Percentiles rank a stretch among this genome's conserved stretches.
Conservation (phyloP, 2,329 filamentous ascomycete genomes). For the Paecilomyces niveus region DNA sequence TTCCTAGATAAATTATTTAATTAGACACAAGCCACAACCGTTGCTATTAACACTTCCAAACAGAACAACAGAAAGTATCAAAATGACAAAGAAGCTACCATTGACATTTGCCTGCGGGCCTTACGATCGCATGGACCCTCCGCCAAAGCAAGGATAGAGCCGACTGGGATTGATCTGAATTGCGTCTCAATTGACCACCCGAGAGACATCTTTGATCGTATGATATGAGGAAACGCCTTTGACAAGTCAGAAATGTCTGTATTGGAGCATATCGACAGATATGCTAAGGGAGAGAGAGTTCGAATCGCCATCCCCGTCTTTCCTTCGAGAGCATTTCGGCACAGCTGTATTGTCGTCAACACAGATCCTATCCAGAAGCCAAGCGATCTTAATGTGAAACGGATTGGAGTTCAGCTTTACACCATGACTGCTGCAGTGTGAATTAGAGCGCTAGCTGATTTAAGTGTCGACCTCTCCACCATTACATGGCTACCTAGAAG, state of each 20-base stretch:
- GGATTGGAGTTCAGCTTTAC: constrained; percentile 9
- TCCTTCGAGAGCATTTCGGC: constrained; percentile 10
- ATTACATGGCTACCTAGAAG: too few relatives aligned
- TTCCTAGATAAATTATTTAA: too few relatives aligned
- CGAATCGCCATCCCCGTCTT: constrained; percentile 16
- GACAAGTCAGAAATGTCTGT: constrained; percentile 13
- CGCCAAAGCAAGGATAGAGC: constrained; percentile 15
- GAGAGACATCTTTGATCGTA: constrained; percentile 24
- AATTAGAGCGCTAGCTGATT: constrained; percentile 11
- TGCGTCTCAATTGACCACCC: constrained; percentile 22
- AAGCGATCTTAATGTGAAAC: constrained; percentile 10
- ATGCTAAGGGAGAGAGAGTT: constrained; percentile 4
- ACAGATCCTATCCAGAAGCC: constrained; percentile 6
- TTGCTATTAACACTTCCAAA: too few relatives aligned
- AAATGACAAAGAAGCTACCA: too few relatives aligned
- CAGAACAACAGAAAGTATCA: not conserved
- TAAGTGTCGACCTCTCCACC: too few relatives aligned
- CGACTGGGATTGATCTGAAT: constrained; percentile 21
- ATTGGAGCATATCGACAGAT: constrained; percentile 10
- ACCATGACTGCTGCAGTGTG: constrained; percentile 14
- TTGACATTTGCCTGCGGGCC: constrained; percentile 16
- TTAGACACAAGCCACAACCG: too few relatives aligned
- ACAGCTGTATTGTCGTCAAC: not conserved
- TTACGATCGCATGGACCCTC: constrained; percentile 20
- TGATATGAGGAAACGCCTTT: constrained; percentile 14